These are phyloP conservation scores for Kurtzmaniella fragi DNA, from an alignment of 805 yeast genomes.

Conservation along the genomic window DNA sequence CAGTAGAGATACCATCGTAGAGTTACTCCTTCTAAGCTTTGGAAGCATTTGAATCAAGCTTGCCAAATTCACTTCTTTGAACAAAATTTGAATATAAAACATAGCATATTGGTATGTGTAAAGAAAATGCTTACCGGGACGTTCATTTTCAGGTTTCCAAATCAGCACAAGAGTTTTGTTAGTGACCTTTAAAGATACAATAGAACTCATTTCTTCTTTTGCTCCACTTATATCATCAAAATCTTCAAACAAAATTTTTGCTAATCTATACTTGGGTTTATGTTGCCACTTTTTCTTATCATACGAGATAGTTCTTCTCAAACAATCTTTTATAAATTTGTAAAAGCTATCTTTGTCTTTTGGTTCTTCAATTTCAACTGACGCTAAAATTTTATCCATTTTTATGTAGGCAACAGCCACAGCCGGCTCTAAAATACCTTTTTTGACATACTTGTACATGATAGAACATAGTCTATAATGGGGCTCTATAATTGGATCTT, in stretches of 20 bases:
- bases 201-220: slow-evolving; percentile 52
- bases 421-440: slow-evolving; percentile 24
- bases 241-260: slow-evolving; percentile 55
- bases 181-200: slow-evolving; percentile 62
- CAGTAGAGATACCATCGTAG: slow-evolving; percentile 65
- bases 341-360: slow-evolving; percentile 25
- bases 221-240: slow-evolving; percentile 52
- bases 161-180: slow-evolving; percentile 73
- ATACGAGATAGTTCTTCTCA: slow-evolving; percentile 43
- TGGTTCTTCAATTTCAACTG: slow-evolving; percentile 1
- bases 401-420: slow-evolving; percentile 38
- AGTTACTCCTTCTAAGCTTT: slow-evolving; percentile 71
- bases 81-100: slow-evolving; percentile 56
- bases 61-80: slow-evolving; percentile 50
- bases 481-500: slow-evolving; percentile 70
- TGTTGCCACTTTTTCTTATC: slow-evolving; percentile 95
- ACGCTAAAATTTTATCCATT: slow-evolving; percentile 26
- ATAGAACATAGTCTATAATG: slow-evolving; percentile 61
- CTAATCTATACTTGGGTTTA: slow-evolving; percentile 68
- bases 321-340: slow-evolving; percentile 36
- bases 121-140: slow-evolving; percentile 89
- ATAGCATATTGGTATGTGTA: slow-evolving; percentile 66
- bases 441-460: slow-evolving; percentile 50
- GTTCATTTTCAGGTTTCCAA: slow-evolving; percentile 90
- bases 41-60: slow-evolving; percentile 58